phyloP scores from a whole-genome alignment of 768 basidiomycete genomes.

The Lentinus brumalis region DNA sequence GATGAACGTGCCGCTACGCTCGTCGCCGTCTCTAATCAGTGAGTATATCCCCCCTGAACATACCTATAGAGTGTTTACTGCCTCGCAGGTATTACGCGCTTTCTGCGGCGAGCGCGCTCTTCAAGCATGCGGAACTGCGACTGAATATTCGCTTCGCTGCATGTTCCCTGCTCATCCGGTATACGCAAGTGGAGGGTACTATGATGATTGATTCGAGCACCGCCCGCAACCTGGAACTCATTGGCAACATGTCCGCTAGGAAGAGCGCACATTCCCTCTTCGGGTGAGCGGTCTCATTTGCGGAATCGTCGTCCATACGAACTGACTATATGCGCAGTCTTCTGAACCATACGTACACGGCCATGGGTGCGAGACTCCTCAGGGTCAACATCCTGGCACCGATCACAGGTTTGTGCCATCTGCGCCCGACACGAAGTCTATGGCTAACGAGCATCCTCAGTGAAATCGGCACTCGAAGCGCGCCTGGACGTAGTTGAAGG shows the following conservation, averaged over 20 bases:
- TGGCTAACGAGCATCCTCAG: conserved; percentile 33
- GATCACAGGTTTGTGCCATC: conserved; percentile 53
- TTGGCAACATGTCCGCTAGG: conserved; percentile 68
- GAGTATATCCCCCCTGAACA: conserved; percentile 36
- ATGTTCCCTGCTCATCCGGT: conserved; percentile 72
- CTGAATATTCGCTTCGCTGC: conserved; percentile 72
- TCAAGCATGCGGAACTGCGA: conserved; percentile 78
- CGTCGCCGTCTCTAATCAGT: conserved; percentile 81
- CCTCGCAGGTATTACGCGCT: conserved; percentile 79
- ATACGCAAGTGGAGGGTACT: conserved; percentile 82
- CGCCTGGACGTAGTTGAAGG: conserved; percentile 89
- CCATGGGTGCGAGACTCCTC: conserved; percentile 85
- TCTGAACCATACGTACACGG: conserved; percentile 82
- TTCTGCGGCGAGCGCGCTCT: conserved; percentile 82
- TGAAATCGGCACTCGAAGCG: conserved; percentile 68
- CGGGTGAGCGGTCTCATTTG: conserved; percentile 49
- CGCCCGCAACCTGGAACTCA: conserved; percentile 85
- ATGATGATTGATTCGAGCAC: conserved; percentile 95
- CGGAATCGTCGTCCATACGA: too few species aligned
- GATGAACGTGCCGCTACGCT: conserved; percentile 81
- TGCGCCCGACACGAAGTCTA: background rate
- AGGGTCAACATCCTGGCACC: conserved; percentile 83
- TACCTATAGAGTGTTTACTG: background rate
- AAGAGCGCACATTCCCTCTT: conserved; percentile 78
- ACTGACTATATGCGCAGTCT: conserved; percentile 41